Conservation (phyloP, 768 basidiomycete genomes). For the Suillus fuscotomentosus region DNA sequence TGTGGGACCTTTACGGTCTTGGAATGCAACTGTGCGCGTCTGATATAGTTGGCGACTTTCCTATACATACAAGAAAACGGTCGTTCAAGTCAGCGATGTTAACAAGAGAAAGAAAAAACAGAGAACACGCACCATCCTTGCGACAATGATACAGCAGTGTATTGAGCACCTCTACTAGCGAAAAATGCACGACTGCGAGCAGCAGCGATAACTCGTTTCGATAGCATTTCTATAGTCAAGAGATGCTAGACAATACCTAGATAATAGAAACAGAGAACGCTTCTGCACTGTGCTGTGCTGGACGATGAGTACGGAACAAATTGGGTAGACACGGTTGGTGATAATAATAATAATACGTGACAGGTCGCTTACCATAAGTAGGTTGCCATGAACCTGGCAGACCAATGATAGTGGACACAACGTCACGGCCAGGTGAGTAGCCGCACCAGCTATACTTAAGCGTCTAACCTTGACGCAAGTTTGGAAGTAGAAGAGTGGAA, state of each 20-base stretch:
- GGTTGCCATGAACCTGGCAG: background rate
- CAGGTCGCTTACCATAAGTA: constrained; percentile 1
- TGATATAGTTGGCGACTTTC: constrained; percentile 47
- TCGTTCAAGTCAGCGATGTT: constrained; percentile 10
- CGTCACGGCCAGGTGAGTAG: background rate
- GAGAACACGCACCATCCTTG: constrained; percentile 44
- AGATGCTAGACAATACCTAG: background rate
- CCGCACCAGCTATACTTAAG: background rate
- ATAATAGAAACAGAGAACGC: background rate
- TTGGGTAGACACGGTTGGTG: background rate
- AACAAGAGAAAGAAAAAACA: constrained; percentile 3
- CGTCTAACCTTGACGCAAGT: background rate
- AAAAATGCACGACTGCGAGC: constrained; percentile 61
- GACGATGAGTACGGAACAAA: constrained; percentile 2
- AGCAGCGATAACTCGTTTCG: constrained; percentile 63
- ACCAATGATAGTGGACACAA: background rate
- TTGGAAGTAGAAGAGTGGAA: background rate
- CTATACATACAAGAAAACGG: constrained; percentile 26
- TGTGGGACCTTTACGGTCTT: constrained; percentile 96
- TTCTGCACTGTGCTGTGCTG: background rate
- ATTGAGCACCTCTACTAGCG: constrained; percentile 33
- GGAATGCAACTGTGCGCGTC: constrained; percentile 65
- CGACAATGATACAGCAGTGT: constrained; percentile 34
- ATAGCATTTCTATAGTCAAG: constrained; percentile 48
- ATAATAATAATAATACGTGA: background rate